Base-by-base conservation (phyloP, 129 eudicot species). In the Flaveria brownii region DNA sequence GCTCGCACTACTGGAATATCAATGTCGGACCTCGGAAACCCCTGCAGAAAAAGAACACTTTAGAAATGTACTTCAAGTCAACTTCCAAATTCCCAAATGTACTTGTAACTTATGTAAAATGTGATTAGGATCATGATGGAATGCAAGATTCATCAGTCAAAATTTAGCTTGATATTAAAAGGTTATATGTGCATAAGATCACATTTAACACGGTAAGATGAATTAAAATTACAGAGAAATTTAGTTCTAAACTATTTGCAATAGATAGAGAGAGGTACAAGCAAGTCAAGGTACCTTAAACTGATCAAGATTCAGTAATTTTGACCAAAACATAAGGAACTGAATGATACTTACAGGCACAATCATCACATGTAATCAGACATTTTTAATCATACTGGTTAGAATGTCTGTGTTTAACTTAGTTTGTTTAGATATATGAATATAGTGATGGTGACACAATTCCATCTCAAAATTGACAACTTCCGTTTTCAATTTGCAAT, bases 11-110 rank as follows among this genome's bases (percentile, higher is more conserved):
- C 71, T 5, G 96, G 96, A 71, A 94, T 89, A 79, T 94, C 98
- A 42, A 91, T 81, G 84, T 93, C 98, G 2, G 90, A 52, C 82
- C 98, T 88, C 8, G 98, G 98, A 86, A 94, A 91, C 66, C 98
- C 98, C 98, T 94, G 88, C 81, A 88, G 12, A 68, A 69, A 28
- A 56, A 4, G 16, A 66, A 51, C 49, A 22, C 45, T 33, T 72
- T 49, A 84, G 14, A 77, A 56, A 68, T 16, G 18, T 14, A 25
- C 20, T 70, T 47, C 25, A 82, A 25, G 46, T 45, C 28, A 59
- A n/a, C 43, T 67, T 66, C 13, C 69, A 47, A 15, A 28, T 22
- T 51, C 25, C 12, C 5, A 16, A 14, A 67, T 54, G 74, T 41
- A 39, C 55, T 51, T 41, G 70, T 42, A 52, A 54, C 25, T 68